Evolutionary conservation across 2,329 filamentous ascomycete genomes (phyloP).

Genomic region (Amylocarpus encephaloides): DNA sequence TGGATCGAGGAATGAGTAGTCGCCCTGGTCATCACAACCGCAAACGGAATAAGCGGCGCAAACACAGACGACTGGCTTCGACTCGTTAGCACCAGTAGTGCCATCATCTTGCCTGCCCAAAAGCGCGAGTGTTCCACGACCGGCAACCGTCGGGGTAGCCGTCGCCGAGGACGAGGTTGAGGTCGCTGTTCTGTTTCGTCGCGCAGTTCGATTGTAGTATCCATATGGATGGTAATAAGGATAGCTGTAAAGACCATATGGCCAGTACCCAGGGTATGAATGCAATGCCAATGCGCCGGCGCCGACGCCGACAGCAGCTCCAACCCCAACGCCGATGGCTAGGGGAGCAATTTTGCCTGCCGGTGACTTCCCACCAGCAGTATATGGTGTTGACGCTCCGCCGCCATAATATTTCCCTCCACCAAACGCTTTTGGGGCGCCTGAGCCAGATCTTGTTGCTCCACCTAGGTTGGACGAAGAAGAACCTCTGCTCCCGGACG

Average conservation of each 20-base stretch:
- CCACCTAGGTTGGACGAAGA: slow-evolving; percentile 38
- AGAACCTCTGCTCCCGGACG: slow-evolving; percentile 22
- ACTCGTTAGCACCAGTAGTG: slow-evolving; percentile 43
- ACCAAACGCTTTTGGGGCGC: slow-evolving; percentile 50
- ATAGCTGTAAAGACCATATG: slow-evolving; percentile 56
- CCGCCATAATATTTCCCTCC: slow-evolving; percentile 62
- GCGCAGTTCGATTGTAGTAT: slow-evolving; percentile 41
- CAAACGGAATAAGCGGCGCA: slow-evolving; percentile 53
- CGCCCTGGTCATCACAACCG: slow-evolving; percentile 62
- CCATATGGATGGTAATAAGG: slow-evolving; percentile 51
- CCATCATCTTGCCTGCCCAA: slow-evolving; percentile 21
- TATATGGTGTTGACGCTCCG: slow-evolving; percentile 56
- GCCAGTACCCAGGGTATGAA: slow-evolving; percentile 50
- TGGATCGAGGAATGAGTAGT: slow-evolving; percentile 51
- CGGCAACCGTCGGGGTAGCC: slow-evolving; percentile 35
- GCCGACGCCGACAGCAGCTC: slow-evolving; percentile 42
- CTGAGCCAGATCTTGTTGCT: slow-evolving; percentile 50
- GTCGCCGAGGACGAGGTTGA: slow-evolving; percentile 38
- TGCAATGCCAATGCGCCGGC: slow-evolving; percentile 31
- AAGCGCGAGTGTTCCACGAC: slow-evolving; percentile 23
- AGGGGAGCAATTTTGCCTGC: slow-evolving; percentile 45
- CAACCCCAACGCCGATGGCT: slow-evolving; percentile 38
- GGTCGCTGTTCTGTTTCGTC: slow-evolving; percentile 19
- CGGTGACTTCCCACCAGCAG: slow-evolving; percentile 43
- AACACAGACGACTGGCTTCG: slow-evolving; percentile 53